Conservation (phyloP, 1,139 yeast species). For the Nakaseomyces delphensis region DNA sequence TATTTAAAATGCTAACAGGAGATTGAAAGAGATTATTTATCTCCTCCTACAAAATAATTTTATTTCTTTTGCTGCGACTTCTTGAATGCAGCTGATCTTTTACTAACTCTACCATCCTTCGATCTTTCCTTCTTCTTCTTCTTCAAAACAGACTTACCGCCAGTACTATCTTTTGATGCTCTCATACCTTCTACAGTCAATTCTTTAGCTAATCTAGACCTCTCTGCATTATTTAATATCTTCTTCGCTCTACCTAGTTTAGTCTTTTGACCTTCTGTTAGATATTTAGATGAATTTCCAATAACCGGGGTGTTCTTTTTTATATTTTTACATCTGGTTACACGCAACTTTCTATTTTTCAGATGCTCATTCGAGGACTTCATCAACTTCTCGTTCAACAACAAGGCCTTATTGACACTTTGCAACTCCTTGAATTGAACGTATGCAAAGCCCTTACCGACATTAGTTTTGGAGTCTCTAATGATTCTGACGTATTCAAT, state of each 20-base stretch:
- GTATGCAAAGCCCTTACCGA: constrained; percentile 96
- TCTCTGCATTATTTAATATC: constrained; percentile 71
- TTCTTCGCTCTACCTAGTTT: constrained; percentile 71
- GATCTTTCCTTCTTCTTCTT: constrained; percentile 59
- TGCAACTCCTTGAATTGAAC: constrained; percentile 82
- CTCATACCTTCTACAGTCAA: constrained; percentile 65
- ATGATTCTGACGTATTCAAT: constrained; percentile 85
- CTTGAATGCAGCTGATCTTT: constrained; percentile 32
- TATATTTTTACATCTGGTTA: constrained; percentile 66
- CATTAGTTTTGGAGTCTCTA: constrained; percentile 85
- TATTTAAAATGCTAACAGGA: not conserved
- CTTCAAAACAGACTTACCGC: constrained; percentile 38
- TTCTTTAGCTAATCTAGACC: constrained; percentile 50
- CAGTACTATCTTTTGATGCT: constrained; percentile 59
- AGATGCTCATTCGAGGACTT: constrained; percentile 27
- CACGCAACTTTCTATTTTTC: constrained; percentile 60
- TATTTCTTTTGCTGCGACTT: constrained; percentile 13
- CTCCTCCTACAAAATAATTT: constrained; percentile 9
- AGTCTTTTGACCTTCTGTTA: constrained; percentile 62
- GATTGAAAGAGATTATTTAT: not conserved
- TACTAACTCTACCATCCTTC: constrained; percentile 34
- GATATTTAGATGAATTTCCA: constrained; percentile 16
- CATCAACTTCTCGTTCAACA: constrained; percentile 65
- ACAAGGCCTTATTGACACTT: constrained; percentile 72
- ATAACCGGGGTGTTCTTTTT: constrained; percentile 27